Base-by-base conservation (phyloP, 2,329 filamentous ascomycete species). In the Thermothelomyces thermophilus region DNA sequence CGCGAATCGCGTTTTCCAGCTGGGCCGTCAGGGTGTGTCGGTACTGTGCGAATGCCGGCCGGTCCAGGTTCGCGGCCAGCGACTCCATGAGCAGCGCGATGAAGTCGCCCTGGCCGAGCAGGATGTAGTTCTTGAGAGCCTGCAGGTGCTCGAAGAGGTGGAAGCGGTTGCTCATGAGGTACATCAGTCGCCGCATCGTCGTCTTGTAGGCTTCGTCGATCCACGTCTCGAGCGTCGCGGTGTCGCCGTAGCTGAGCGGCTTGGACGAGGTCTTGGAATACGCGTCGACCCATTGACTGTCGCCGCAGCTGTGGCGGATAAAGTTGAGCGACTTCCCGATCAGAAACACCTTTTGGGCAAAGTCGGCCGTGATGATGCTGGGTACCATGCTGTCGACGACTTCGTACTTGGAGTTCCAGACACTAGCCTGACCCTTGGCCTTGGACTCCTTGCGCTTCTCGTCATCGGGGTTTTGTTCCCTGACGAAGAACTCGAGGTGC, bases 291-390 rank as follows among this genome's bases (percentile, higher is more conserved):
- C 93, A 98, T 28, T 84, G 82, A 20, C 90, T 88, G 65, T 98
- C 94, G 8, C 86, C 86, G 64, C 93, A 98, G 58, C 90, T 91
- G 67, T 96, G 90, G 20, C 93, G 84, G 64, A 98, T 96, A 68
- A 98, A 98, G 68, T 98, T 98, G 48, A 98, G 77, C 3, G 90
- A 95, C 67, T 98, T 98, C 50, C 93, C 93, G 60, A 98, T 98
- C 7, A 98, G 72, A 61, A 97, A 97, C 5, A 98, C 88, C 64
- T 96, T 96, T 59, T 93, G 88, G 0, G 93, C 90, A 68, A 98
- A 96, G 54, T 95, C 90, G 39, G 86, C 78, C 0, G 89, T 94
- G 59, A 96, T 90, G 62, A 97, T 97, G 36, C 85, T 90, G 0
- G 93, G 93, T 20, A 96, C 83, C 86, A 96, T 93, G 41, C 80